Conservation (phyloP, 2,329 filamentous ascomycete species). For the Cyphellophora attinorum region DNA sequence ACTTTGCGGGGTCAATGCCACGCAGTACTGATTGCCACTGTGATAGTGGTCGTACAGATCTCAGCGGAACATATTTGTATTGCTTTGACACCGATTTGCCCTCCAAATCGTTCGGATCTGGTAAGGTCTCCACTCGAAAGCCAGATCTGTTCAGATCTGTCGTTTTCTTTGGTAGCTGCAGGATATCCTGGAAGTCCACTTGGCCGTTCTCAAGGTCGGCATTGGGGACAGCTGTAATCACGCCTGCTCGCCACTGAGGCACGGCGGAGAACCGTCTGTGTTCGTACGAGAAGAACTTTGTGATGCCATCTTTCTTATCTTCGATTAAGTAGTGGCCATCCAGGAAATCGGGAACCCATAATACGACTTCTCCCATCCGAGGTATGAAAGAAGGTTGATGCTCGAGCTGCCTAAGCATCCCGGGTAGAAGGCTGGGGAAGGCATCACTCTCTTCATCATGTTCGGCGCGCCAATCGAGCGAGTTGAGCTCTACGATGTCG, state of each 20-base stretch:
- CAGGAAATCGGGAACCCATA: constrained; percentile 34
- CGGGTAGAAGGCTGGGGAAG: constrained; percentile 27
- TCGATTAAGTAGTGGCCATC: constrained; percentile 27
- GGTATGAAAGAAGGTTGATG: constrained; percentile 43
- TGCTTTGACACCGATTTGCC: constrained; percentile 45
- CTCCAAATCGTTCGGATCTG: constrained; percentile 35
- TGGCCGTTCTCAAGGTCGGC: constrained; percentile 22
- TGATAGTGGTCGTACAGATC: constrained; percentile 45
- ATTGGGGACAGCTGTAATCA: constrained; percentile 43
- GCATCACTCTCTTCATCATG: constrained; percentile 15
- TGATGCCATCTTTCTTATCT: constrained; percentile 21
- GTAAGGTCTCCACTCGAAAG: constrained; percentile 48
- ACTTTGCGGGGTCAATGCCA: constrained; percentile 27
- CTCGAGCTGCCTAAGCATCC: constrained; percentile 30
- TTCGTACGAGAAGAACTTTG: constrained; percentile 26
- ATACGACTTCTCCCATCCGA: constrained; percentile 46
- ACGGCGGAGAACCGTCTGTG: constrained; percentile 24
- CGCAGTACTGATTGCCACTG: constrained; percentile 43
- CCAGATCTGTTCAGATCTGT: constrained; percentile 41
- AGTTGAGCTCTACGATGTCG: constrained; percentile 38
- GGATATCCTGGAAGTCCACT: constrained; percentile 36
- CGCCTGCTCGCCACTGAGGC: constrained; percentile 48
- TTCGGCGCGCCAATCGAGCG: constrained; percentile 49
- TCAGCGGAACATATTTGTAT: constrained; percentile 45
- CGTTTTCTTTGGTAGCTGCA: constrained; percentile 28